These are phyloP conservation scores for Petunia secreta DNA, from an alignment of 257 asterid species.

Conservation along the genomic window DNA sequence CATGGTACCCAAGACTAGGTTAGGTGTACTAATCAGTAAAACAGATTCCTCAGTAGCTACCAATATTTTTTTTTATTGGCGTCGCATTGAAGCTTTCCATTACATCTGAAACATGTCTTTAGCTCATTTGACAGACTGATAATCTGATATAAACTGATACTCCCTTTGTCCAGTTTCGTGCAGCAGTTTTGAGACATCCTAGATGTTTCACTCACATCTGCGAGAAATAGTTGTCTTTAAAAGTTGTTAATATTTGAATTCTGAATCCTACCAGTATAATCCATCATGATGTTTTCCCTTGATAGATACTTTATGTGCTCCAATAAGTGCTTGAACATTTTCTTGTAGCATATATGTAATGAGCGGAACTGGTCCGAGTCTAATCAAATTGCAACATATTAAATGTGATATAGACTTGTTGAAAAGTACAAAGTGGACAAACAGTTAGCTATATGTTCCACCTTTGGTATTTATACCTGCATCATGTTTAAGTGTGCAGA, in stretches of 20 bases:
- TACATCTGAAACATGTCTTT: slow-evolving; percentile 7
- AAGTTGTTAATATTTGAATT: background rate
- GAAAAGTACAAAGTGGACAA: background rate
- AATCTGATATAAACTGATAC: background rate
- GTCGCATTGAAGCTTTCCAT: background rate
- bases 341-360: background rate
- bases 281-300: background rate
- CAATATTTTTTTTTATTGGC: background rate
- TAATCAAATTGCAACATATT: background rate
- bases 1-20: slow-evolving; percentile 88
- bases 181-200: background rate
- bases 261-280: background rate
- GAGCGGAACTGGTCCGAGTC: background rate
- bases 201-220: background rate
- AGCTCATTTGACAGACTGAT: background rate
- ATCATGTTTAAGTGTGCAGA: background rate
- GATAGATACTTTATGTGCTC: background rate
- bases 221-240: background rate
- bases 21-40: slow-evolving; percentile 17
- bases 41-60: background rate
- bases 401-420: background rate
- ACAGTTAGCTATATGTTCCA: background rate
- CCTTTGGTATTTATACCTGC: background rate
- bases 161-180: slow-evolving; percentile 11
- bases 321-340: background rate